Base-by-base conservation (phyloP, 2,329 filamentous ascomycete genomes). In the Paracoccidioides brasiliensis region DNA sequence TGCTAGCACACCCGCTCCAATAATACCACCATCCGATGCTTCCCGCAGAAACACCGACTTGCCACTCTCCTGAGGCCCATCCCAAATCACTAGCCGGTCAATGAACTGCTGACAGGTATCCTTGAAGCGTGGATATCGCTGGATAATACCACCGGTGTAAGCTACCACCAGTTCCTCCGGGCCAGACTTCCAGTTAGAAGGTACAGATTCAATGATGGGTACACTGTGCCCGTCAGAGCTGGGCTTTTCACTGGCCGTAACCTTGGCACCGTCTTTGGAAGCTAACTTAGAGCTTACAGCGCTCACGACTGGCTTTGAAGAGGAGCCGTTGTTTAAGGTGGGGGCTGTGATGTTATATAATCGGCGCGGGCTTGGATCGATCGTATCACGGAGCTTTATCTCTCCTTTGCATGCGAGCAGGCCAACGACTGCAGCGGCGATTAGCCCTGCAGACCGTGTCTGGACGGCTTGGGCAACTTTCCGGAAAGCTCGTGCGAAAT, bases 91-190 rank as follows among this genome's bases (percentile, higher is more conserved):
- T 37, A 77, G 63, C 3, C 67, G 65, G 56, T 86, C 80, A 56
- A 88, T 74, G 66, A 85, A 85, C 5, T 69, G 62, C 66, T 88
- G 84, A 60, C 83, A 86, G 56, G 84, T 82, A 48, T 72, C 68
- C 35, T 85, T 71, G 67, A 86, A 88, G 62, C 84, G 76, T 51
- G 86, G 84, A 64, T 88, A 88, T 62, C 85, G 81, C 8, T 81
- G 79, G 55, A 89, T 88, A 64, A 85, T 88, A 7, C 84, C 83
- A 28, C 86, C 86, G 0, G 86, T 87, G 64, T 87, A 89, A 1
- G 85, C 86, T 30, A 89, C 83, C 1, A 88, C 82, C 35, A 91
- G 68, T 62, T 88, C 83, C 58, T 81, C 77, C 0, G 71, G 69
- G 6, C 70, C 72, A 4, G 71, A 72, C 51, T 70, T 67, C 71